Evolutionary conservation across 352 stramenopile genomes (phyloP).

Genomic region (Globisporangium nunn): DNA sequence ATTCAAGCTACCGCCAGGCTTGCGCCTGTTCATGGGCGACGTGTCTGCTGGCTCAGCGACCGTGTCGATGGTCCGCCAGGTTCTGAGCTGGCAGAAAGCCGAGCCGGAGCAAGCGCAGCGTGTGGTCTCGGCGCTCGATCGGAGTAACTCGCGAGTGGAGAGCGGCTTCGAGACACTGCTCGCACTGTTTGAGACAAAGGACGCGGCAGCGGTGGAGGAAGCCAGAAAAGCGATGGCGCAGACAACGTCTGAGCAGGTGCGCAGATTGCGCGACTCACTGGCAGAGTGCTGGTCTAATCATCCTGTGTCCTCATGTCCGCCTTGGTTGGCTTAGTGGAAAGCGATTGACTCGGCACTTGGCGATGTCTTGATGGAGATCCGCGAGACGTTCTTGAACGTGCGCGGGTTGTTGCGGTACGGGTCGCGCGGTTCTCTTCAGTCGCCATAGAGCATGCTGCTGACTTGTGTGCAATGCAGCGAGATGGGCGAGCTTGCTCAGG

Average conservation of each 20-base stretch:
- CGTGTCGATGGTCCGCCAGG: conserved; percentile 75
- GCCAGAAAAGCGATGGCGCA: conserved; percentile 3
- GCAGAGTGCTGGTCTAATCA: not conserved
- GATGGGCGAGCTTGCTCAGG: conserved; percentile 86
- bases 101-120: conserved; percentile 22
- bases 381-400: conserved; percentile 67
- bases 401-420: conserved; percentile 73
- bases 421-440: not conserved
- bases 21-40: conserved; percentile 93
- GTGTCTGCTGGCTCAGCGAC: conserved; percentile 91
- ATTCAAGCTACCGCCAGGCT: conserved; percentile 52
- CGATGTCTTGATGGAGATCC: conserved; percentile 42
- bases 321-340: conserved; percentile 33
- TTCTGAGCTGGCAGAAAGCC: conserved; percentile 27
- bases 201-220: not conserved
- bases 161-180: conserved; percentile 12
- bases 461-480: conserved; percentile 17
- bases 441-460: not conserved
- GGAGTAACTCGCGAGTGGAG: conserved; percentile 31
- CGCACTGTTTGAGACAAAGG: conserved; percentile 2
- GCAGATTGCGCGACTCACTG: no score
- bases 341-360: conserved; percentile 26
- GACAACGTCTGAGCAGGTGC: conserved; percentile 21
- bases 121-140: conserved; percentile 27
- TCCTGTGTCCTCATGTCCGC: not conserved